Evolutionary conservation across 352 stramenopile species (phyloP).

Genomic region (Phytopythium helicoides): DNA sequence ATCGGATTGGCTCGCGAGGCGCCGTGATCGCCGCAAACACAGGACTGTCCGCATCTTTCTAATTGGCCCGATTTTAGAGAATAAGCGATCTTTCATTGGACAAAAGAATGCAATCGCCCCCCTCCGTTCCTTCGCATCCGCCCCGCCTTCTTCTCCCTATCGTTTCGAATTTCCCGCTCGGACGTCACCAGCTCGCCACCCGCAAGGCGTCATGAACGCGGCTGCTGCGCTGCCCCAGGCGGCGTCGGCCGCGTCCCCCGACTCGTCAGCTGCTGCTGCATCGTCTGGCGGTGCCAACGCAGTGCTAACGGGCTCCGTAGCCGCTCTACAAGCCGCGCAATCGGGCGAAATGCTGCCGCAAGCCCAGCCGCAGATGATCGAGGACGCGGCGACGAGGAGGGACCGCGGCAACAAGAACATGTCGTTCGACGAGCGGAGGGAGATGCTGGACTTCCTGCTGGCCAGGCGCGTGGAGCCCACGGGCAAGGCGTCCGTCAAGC

Average conservation of each 20-base stretch:
- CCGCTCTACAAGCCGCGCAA: not conserved
- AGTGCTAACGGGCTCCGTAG: no score
- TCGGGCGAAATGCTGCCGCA: not conserved
- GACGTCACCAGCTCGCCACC: not conserved
- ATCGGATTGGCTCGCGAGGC: no score
- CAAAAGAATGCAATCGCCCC: not conserved
- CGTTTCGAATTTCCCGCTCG: not conserved
- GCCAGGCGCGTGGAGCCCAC: conserved; percentile 26
- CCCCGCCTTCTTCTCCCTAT: not conserved
- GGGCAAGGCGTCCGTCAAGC: conserved; percentile 18
- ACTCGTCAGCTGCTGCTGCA: no score
- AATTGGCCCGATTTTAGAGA: no score
- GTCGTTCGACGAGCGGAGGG: conserved; percentile 35
- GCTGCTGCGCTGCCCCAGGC: not conserved
- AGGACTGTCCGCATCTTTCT: no score
- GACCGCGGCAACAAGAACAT: conserved; percentile 42
- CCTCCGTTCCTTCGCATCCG: conserved; percentile 8
- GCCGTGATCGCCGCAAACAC: no score
- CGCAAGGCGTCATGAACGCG: not conserved
- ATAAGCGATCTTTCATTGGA: no score
- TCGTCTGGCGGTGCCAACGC: no score
- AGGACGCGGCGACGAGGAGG: not conserved
- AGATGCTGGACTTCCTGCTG: conserved; percentile 45
- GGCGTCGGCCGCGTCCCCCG: no score
- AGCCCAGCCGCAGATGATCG: not conserved